Evolutionary conservation across 208 protist genomes (phyloP), one percentile per base, ranked within the genome.

Genomic region (Leishmania tropica): DNA sequence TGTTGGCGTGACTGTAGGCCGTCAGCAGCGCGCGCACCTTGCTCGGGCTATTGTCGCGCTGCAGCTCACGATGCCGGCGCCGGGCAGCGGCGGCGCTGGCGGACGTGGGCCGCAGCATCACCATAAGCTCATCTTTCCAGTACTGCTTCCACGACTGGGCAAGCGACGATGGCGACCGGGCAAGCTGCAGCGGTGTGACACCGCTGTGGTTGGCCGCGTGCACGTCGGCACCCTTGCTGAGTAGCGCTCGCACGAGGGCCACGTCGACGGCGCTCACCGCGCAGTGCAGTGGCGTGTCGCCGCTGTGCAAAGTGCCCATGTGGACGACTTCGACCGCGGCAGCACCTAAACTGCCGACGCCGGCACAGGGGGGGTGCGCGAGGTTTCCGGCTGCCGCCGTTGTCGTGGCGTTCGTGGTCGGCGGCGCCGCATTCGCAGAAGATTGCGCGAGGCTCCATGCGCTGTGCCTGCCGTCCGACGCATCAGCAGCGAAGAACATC

Each of bases 231-330:
- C 89, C 93, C 75, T 88, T 89, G 42, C 78, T 76, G n/a, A 96
- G 83, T 73, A 97, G 75, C n/a, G 82, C 80, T 28, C 87, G 86
- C 40, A 96, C 90, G n/a, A 95, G 77, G 24, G 71, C 78, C 8
- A 89, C 67, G 75, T 96, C 89, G 2, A 80, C 90, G 8, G 84
- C 80, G 64, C 70, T 76, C n/a, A 93, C 86, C 5, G 94, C 94
- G 83, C 79, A 91, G 75, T 96, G 89, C 72, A 97, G 81, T 35
- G 94, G 89, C 13, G 94, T 86, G 45, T 85, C 75, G 17, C 79
- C 81, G 54, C 60, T 47, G 37, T 78, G 53, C 37, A 78, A 31
- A 10, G 75, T 40, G 24, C 28, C 15, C 75, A 65, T 51, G 37
- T 37, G 13, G 51, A 58, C 13, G 17, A 6, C 48, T n/a, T 76